A percentile compares a stretch with the other conserved stretches of the same genome.
Evolutionary conservation across 306 rosid genomes (phyloP).

Genomic region (Sicyos baderoa): DNA sequence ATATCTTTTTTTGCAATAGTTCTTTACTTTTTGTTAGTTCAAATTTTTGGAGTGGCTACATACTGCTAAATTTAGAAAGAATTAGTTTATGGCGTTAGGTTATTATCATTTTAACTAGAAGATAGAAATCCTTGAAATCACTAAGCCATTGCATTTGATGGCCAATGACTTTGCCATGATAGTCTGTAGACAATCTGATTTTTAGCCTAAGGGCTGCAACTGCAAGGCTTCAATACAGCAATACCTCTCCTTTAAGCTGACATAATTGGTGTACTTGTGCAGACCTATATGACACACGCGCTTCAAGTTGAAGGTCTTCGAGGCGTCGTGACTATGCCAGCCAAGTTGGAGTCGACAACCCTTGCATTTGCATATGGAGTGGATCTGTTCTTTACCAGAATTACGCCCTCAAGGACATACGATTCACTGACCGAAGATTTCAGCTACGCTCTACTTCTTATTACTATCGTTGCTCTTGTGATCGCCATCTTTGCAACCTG

Average conservation of each 20-base stretch:
- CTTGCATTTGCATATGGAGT: conserved; percentile 85
- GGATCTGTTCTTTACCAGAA: conserved; percentile 78
- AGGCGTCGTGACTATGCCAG: conserved; percentile 70
- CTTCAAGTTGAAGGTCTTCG: conserved; percentile 81
- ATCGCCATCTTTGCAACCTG: conserved; percentile 83
- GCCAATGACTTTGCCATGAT: not conserved
- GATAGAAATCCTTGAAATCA: not conserved
- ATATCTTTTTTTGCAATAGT: conserved; percentile 1
- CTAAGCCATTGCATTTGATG: not conserved
- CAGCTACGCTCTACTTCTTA: conserved; percentile 93
- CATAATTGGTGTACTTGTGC: conserved; percentile 26
- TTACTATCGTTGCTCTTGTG: conserved; percentile 77
- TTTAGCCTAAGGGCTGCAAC: no score
- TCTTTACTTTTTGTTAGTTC: not conserved
- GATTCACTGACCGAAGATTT: conserved; percentile 98
- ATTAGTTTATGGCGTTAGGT: not conserved
- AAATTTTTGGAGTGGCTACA: not conserved
- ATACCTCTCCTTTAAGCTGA: not conserved
- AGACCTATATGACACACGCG: conserved; percentile 82
- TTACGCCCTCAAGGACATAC: conserved; percentile 85
- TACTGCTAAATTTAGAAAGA: not conserved
- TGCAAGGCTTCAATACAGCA: no score
- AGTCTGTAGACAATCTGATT: not conserved
- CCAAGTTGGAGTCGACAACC: conserved; percentile 91
- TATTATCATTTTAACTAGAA: not conserved